A percentile compares a stretch with the other conserved stretches of the same genome.
Evolutionary conservation across 768 basidiomycete species (phyloP).

Genomic region (Rhodotorula kratochvilovae): DNA sequence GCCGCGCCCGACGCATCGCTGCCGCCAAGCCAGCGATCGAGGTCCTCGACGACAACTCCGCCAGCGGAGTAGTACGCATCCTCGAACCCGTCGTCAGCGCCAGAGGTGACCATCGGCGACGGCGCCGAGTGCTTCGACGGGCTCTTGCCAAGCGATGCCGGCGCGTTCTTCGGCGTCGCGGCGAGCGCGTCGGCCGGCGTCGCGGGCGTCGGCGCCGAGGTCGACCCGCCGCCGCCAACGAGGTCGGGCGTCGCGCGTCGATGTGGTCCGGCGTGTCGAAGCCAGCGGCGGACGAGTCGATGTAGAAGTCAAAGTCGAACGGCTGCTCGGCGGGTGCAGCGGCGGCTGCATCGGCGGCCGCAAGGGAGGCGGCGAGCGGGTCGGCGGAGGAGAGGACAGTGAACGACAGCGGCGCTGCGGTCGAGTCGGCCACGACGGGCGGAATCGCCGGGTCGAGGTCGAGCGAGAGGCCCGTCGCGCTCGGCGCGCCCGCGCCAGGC

Average conservation of each 20-base stretch:
- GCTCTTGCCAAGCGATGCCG: not conserved
- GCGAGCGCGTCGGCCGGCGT: constrained; percentile 11
- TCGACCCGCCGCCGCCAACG: not conserved
- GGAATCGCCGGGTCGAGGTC: constrained; percentile 7
- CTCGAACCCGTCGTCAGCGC: not conserved
- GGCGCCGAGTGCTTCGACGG: not conserved
- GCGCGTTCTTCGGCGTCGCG: not conserved
- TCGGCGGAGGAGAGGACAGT: not conserved
- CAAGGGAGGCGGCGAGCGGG: not conserved
- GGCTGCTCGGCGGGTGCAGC: not conserved
- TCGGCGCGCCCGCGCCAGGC: not conserved
- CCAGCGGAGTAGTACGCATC: not conserved
- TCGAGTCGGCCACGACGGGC: not conserved
- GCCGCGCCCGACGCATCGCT: not conserved
- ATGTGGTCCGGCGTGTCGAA: constrained; percentile 22
- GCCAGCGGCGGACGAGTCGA: constrained; percentile 29
- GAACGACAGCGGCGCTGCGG: constrained; percentile 14
- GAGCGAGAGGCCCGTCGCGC: not conserved
- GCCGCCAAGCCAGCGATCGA: constrained; percentile 2
- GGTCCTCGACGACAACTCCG: not conserved
- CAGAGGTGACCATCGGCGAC: not conserved
- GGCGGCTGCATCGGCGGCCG: not conserved
- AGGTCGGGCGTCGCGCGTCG: constrained; percentile 17
- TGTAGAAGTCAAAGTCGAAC: constrained; percentile 25
- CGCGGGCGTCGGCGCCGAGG: constrained; percentile 7